phyloP scores from a whole-genome alignment of 345 rosid species.

The Aethionema arabicum region DNA sequence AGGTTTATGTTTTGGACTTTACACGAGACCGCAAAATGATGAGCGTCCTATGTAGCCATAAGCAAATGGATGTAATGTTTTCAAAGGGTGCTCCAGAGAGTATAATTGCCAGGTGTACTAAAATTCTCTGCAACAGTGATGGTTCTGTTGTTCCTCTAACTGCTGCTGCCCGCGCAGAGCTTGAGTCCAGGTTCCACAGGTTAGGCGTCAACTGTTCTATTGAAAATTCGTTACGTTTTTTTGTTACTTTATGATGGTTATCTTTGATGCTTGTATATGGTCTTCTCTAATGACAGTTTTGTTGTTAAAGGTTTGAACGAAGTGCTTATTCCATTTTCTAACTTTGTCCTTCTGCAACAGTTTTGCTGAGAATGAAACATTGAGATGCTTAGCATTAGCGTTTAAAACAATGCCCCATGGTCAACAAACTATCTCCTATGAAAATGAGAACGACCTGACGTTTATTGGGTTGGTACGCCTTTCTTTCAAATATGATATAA shows the following conservation, averaged over 20 bases:
- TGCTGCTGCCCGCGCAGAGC: slow-evolving; percentile 59
- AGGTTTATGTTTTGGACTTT: slow-evolving; percentile 90
- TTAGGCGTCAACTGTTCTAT: slow-evolving; percentile 27
- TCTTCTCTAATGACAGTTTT: not conserved
- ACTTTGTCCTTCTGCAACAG: slow-evolving; percentile 50
- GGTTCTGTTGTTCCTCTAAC: slow-evolving; percentile 82
- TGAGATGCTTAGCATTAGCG: slow-evolving; percentile 94
- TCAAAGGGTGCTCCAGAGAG: slow-evolving; percentile 99
- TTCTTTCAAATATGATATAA: slow-evolving; percentile 40
- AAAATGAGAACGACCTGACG: slow-evolving; percentile 91
- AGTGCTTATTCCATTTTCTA: slow-evolving; percentile 18
- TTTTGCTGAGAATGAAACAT: slow-evolving; percentile 88
- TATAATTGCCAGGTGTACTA: slow-evolving; percentile 79
- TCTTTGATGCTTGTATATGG: slow-evolving; percentile 12
- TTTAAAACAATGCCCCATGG: slow-evolving; percentile 72
- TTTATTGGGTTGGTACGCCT: slow-evolving; percentile 99
- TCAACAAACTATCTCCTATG: slow-evolving; percentile 66
- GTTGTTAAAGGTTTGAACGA: slow-evolving; percentile 13
- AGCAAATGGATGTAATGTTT: slow-evolving; percentile 69
- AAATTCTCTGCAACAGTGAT: slow-evolving; percentile 75
- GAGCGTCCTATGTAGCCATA: slow-evolving; percentile 89
- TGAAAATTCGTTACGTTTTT: not conserved
- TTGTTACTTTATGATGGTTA: slow-evolving; percentile 9
- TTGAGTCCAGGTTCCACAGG: slow-evolving; percentile 85
- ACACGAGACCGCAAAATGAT: slow-evolving; percentile 99